These are phyloP conservation scores for Tylopilus rubrobrunneus DNA, from an alignment of 768 basidiomycete genomes.

Conservation along the genomic window DNA sequence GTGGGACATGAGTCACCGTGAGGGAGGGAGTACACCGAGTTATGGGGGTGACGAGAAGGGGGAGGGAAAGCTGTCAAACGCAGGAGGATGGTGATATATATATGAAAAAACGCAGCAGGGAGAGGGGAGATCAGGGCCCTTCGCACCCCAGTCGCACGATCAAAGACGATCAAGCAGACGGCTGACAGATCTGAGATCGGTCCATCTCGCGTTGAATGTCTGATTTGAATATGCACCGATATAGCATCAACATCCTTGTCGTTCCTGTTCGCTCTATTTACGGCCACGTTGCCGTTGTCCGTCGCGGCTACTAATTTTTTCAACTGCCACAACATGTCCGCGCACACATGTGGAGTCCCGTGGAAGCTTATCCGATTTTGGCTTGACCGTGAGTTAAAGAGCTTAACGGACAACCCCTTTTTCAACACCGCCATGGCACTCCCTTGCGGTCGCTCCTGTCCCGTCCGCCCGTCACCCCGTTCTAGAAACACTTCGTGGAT, in stretches of 20 bases:
- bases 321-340: constrained; percentile 32
- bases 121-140: constrained; percentile 42
- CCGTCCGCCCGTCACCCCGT: not conserved
- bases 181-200: constrained; percentile 36
- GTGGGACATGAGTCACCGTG: constrained; percentile 48
- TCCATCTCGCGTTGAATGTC: constrained; percentile 39
- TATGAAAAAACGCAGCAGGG: constrained; percentile 39
- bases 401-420: constrained; percentile 38
- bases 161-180: constrained; percentile 54
- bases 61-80: constrained; percentile 44
- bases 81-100: constrained; percentile 53
- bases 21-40: constrained; percentile 23
- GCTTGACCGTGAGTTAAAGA: constrained; percentile 37
- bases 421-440: constrained; percentile 21
- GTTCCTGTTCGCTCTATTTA: constrained; percentile 41
- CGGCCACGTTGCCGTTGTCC: constrained; percentile 46
- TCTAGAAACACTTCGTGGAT: constrained; percentile 23
- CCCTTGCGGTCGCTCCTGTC: constrained; percentile 10
- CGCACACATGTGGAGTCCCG: constrained; percentile 31
- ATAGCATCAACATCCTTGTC: constrained; percentile 27
- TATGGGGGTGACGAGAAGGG: constrained; percentile 39
- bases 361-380: constrained; percentile 37
- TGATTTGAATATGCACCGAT: constrained; percentile 38
- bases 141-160: constrained; percentile 53
- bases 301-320: constrained; percentile 39